These are phyloP conservation scores for Sporothrix curviconia DNA, from an alignment of 2,329 filamentous ascomycete species.

Conservation along the genomic window DNA sequence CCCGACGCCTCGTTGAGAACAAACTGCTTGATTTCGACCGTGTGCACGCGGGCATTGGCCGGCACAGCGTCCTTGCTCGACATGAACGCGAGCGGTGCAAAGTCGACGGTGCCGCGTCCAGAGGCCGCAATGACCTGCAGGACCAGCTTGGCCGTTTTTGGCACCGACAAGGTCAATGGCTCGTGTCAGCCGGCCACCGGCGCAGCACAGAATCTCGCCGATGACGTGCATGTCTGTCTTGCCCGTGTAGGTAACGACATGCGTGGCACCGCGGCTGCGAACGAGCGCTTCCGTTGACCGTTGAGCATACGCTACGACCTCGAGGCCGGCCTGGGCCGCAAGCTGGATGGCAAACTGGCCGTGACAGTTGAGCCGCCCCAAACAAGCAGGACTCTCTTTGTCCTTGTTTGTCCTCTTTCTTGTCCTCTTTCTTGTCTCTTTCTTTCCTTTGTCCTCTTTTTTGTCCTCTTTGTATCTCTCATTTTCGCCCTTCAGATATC, in stretches of 20 bases:
- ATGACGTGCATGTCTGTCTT: slow-evolving; percentile 29
- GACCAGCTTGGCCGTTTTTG: slow-evolving; percentile 27
- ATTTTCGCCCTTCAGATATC: too few relatives aligned
- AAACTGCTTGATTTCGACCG: slow-evolving; percentile 36
- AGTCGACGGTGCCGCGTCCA: slow-evolving; percentile 18
- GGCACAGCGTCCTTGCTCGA: slow-evolving; percentile 22
- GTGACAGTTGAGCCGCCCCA: slow-evolving; percentile 38
- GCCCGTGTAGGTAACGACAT: slow-evolving; percentile 29
- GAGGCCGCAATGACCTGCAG: slow-evolving; percentile 25
- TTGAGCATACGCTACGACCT: slow-evolving; percentile 31
- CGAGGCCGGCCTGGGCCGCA: slow-evolving; percentile 28
- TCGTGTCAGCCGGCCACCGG: slow-evolving; percentile 25
- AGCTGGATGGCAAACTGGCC: slow-evolving; percentile 37
- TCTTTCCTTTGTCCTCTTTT: too few relatives aligned
- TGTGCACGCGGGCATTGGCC: slow-evolving; percentile 27
- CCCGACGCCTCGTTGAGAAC: slow-evolving; percentile 27
- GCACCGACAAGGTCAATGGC: slow-evolving; percentile 34
- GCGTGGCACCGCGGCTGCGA: slow-evolving; percentile 26
- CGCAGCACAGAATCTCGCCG: slow-evolving; percentile 25
- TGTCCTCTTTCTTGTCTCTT: too few relatives aligned
- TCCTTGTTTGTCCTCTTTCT: not conserved
- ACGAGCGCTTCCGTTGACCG: slow-evolving; percentile 26
- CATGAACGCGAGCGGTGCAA: slow-evolving; percentile 33
- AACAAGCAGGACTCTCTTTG: slow-evolving; percentile 26
- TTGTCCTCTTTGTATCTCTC: too few relatives aligned